Percentiles rank a stretch among this genome's conserved stretches.
These are phyloP conservation scores for Zygosaccharomyces bailii DNA, from an alignment of 805 yeast species.

Conservation along the genomic window DNA sequence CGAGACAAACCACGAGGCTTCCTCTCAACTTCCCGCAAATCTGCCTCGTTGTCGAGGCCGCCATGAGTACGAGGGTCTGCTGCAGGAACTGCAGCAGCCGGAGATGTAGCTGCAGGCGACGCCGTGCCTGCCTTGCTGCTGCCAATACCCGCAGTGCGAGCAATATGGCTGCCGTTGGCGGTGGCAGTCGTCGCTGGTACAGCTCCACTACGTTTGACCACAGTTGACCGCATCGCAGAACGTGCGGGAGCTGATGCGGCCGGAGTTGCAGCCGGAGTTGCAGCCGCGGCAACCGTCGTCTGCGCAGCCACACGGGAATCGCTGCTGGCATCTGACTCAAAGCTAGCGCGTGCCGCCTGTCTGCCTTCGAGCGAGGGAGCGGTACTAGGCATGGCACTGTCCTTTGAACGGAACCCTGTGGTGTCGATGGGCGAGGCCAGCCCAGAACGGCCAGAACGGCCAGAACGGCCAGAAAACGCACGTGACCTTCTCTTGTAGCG, in stretches of 20 bases:
- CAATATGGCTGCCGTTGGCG: not conserved
- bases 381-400: not conserved
- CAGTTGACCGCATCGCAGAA: not conserved
- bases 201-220: not conserved
- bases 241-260: no score
- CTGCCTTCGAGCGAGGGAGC: not conserved
- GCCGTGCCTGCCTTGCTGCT: not conserved
- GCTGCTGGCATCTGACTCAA: not conserved
- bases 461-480: not conserved
- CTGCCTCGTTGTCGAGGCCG: not conserved
- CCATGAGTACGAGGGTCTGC: not conserved
- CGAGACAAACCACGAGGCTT: not conserved
- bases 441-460: conserved; percentile 3
- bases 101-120: not conserved
- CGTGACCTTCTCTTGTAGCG: not conserved
- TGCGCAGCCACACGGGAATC: no score
- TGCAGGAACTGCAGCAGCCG: not conserved
- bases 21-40: not conserved
- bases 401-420: not conserved
- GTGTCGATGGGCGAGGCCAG: conserved; percentile 6
- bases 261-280: no score
- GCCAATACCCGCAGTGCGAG: not conserved
- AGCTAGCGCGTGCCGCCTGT: not conserved
- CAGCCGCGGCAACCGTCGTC: no score
- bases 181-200: not conserved